phyloP scores from a whole-genome alignment of 208 protist genomes.

The Trypanosoma brucei region DNA sequence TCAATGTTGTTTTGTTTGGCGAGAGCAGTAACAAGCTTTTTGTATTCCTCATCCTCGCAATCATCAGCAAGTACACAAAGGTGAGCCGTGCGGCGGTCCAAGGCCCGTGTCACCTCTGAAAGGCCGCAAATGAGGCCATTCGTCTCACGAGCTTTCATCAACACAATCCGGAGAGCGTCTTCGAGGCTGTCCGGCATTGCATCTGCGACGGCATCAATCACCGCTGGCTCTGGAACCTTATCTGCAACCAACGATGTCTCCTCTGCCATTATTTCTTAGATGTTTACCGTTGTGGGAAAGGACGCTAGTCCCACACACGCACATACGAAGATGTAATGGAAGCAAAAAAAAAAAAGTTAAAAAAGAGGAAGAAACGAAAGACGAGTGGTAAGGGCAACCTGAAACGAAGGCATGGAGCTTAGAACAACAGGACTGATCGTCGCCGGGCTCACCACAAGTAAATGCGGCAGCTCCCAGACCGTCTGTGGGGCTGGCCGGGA shows the following conservation, averaged over 20 bases:
- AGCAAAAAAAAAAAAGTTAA: neutral
- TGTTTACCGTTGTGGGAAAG: slow-evolving; percentile 16
- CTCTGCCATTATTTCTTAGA: slow-evolving; percentile 68
- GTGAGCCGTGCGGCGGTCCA: slow-evolving; percentile 81
- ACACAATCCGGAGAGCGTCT: slow-evolving; percentile 84
- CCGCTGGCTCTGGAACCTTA: slow-evolving; percentile 9
- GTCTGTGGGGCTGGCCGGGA: neutral
- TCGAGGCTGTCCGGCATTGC: slow-evolving; percentile 67
- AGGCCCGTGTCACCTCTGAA: slow-evolving; percentile 77
- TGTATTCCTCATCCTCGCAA: slow-evolving; percentile 91
- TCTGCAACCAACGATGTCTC: slow-evolving; percentile 63
- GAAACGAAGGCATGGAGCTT: too few species aligned
- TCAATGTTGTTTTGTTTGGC: slow-evolving; percentile 80
- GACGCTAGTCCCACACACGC: slow-evolving; percentile 10
- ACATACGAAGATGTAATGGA: slow-evolving; percentile 8
- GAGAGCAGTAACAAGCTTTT: slow-evolving; percentile 86
- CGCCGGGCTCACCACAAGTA: too few species aligned
- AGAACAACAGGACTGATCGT: too few species aligned
- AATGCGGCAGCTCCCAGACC: too few species aligned
- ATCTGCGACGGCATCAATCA: slow-evolving; percentile 45
- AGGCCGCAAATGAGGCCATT: slow-evolving; percentile 88
- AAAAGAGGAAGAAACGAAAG: slow-evolving; percentile 4
- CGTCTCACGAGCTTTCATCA: slow-evolving; percentile 80
- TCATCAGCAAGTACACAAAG: slow-evolving; percentile 88
- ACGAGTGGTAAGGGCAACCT: neutral